Conservation (phyloP, 805 yeast genomes). For the Candida maltosa region DNA sequence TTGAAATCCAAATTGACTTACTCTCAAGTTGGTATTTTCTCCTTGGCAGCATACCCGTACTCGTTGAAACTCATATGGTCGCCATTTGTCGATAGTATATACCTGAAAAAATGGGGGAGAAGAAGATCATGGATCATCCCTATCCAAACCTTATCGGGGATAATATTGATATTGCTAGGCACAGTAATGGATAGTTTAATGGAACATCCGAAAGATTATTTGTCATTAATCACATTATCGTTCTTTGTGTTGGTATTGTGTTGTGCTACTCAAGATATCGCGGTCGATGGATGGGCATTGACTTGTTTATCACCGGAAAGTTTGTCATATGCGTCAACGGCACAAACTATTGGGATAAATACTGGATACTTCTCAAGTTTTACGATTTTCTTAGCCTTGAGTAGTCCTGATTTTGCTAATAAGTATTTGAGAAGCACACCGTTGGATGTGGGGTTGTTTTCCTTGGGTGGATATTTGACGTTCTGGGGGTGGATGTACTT, state of each 20-base stretch:
- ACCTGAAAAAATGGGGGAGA: conserved; percentile 65
- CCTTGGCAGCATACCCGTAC: conserved; percentile 93
- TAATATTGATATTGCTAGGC: conserved; percentile 67
- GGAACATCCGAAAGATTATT: conserved; percentile 46
- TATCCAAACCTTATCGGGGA: conserved; percentile 76
- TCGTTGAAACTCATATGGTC: conserved; percentile 92
- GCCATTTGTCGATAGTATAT: conserved; percentile 90
- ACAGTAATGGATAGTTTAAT: conserved; percentile 47
- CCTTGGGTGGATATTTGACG: conserved; percentile 70
- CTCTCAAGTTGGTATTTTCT: conserved; percentile 86
- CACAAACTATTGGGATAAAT: conserved; percentile 93
- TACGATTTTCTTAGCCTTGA: conserved; percentile 86
- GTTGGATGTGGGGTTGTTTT: conserved; percentile 58
- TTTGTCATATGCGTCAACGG: conserved; percentile 90
- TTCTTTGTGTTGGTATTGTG: conserved; percentile 79
- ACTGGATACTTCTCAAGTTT: conserved; percentile 89
- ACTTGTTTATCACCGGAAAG: conserved; percentile 78
- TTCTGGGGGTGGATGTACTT: conserved; percentile 78
- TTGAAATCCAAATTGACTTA: conserved; percentile 79
- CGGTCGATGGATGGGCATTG: conserved; percentile 98
- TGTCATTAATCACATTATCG: conserved; percentile 57
- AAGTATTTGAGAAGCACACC: conserved; percentile 70
- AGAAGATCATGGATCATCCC: conserved; percentile 95
- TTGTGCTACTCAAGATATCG: conserved; percentile 97
- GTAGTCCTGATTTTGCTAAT: conserved; percentile 90